Base-by-base conservation (phyloP, 768 basidiomycete genomes). In the Pleurotus eryngii region DNA sequence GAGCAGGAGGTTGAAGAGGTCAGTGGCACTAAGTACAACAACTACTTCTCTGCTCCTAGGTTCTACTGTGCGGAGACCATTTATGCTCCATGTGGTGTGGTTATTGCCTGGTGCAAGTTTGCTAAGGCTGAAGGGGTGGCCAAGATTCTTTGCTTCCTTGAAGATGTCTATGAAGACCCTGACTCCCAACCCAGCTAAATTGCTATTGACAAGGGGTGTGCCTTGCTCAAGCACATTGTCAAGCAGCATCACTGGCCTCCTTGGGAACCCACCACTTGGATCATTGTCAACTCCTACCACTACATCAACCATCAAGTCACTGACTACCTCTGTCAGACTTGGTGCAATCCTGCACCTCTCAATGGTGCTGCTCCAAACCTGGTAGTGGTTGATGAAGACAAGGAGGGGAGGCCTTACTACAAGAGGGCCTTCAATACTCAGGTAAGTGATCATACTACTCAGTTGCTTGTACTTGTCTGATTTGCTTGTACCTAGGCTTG, bases 311-410 rank as follows among this genome's bases (percentile, higher is more conserved):
- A 74, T 51, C 39, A 57, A 3, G 46, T 60, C 47, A 54, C 60
- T 26, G 69, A 74, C 60, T 9, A 49, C 15, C 39, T 74, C 5
- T 73, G 70, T 59, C 55, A 57, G 3, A 62, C 57, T 57, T 69
- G 64, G 60, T 73, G 71, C 56, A 72, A 72, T 60, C 68, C 71
- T 20, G 64, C 63, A 27, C 67, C 71, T 12, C 18, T 50, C 20
- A 61, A 71, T 70, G 69, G 69, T 1, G 60, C 60, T 49, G 63
- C 64, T n/a, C 68, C 71, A 15, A 70, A 73, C 60, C 57, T 71
- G 11, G 64, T 72, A 0, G 26, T 61, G 18, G 51, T 60, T 39
- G 65, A 59, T 30, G 15, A 47, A 17, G 64, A 68, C 59, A 57
- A 61, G 20, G 38, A 64, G 49, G 70, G 70, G 1, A 45, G 55